These are phyloP conservation scores for Verbascum thapsus DNA, from an alignment of 257 asterid species.

Conservation along the genomic window DNA sequence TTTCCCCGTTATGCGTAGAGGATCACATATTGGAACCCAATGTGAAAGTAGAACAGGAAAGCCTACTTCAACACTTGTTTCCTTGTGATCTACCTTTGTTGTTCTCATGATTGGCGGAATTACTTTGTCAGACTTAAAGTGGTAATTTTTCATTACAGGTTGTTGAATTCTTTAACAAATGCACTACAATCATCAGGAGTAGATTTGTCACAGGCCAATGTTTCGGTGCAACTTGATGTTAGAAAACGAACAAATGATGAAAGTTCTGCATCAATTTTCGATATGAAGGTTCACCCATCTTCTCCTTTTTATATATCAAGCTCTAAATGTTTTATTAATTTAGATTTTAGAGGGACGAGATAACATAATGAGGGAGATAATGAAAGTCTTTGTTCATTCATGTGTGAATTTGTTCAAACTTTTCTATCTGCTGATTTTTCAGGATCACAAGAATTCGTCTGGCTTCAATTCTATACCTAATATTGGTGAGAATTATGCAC, in stretches of 20 bases:
- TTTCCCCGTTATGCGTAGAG: neutral
- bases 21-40: neutral
- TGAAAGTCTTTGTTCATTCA: neutral
- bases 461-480: slow-evolving; percentile 28
- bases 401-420: neutral
- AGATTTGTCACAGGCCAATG: slow-evolving; percentile 52
- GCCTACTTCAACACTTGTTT: neutral
- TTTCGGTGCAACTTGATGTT: slow-evolving; percentile 56
- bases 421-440: slow-evolving; percentile 4
- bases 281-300: slow-evolving; percentile 32
- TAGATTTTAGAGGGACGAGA: neutral
- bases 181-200: slow-evolving; percentile 58
- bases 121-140: slow-evolving; percentile 2
- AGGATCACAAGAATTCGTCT: slow-evolving; percentile 30
- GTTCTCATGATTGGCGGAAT: neutral
- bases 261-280: slow-evolving; percentile 20
- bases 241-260: slow-evolving; percentile 33
- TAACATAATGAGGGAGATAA: neutral
- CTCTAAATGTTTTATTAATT: neutral
- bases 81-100: neutral
- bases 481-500: slow-evolving; percentile 32
- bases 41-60: no score
- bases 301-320: slow-evolving; percentile 4
- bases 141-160: slow-evolving; percentile 41
- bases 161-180: slow-evolving; percentile 41